These are phyloP conservation scores for Inonotus obliquus DNA, from an alignment of 1,284 basidiomycete genomes.

Conservation along the genomic window DNA sequence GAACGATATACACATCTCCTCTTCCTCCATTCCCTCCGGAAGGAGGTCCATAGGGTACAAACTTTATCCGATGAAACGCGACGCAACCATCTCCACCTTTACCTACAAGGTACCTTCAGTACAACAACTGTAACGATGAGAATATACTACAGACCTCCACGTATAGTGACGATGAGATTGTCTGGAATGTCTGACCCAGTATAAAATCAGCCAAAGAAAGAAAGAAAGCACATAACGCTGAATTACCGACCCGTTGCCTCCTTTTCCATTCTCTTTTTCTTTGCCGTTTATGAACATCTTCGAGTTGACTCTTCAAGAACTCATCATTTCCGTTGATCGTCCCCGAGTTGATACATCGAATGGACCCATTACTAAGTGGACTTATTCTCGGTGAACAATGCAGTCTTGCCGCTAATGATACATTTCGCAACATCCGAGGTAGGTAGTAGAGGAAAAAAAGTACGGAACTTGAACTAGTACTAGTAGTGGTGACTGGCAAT, in stretches of 20 bases:
- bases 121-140: constrained; percentile 16
- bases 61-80: constrained; percentile 80
- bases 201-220: constrained; percentile 7
- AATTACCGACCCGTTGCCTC: constrained; percentile 55
- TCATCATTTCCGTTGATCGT: neutral
- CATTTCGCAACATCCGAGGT: constrained; percentile 18
- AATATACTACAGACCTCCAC: constrained; percentile 54
- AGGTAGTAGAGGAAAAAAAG: no score
- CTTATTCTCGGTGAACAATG: neutral
- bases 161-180: constrained; percentile 69
- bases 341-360: neutral
- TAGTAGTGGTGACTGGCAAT: no score
- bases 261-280: constrained; percentile 73
- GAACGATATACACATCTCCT: constrained; percentile 80
- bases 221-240: neutral
- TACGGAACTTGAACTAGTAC: no score
- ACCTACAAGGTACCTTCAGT: constrained; percentile 32
- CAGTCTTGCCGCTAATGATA: neutral
- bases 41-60: constrained; percentile 74
- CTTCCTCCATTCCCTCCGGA: constrained; percentile 88
- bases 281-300: constrained; percentile 10
- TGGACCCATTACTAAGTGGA: neutral
- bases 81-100: constrained; percentile 82
- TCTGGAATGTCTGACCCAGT: constrained; percentile 77
- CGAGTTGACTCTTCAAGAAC: neutral